Evolutionary conservation across 225 moss, liverwort and hornwort genomes (phyloP).

Genomic region (Pseudoscleropodium purum): DNA sequence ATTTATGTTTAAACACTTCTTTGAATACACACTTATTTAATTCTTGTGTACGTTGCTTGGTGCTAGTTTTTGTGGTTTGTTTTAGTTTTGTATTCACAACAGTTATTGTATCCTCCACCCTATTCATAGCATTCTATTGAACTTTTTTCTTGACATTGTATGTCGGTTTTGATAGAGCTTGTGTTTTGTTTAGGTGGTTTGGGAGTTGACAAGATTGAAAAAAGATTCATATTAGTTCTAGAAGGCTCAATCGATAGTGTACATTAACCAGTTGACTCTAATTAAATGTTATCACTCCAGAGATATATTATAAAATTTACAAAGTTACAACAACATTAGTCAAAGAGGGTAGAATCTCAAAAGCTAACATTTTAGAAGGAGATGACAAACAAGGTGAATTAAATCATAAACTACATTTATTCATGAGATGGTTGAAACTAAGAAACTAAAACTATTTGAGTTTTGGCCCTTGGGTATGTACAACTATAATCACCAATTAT

Average conservation of each 20-base stretch:
- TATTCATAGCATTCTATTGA: not conserved
- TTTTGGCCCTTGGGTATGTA: too few species aligned
- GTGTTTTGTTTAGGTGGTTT: too few species aligned
- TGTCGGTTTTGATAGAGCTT: not conserved
- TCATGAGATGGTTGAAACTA: not conserved
- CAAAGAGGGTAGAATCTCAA: not conserved
- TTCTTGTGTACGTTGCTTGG: too few species aligned
- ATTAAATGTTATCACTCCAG: too few species aligned
- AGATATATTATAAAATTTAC: not conserved
- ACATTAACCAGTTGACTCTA: not conserved
- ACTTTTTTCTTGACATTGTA: not conserved
- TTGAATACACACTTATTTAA: too few species aligned
- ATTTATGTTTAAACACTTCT: too few species aligned
- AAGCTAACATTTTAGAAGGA: not conserved
- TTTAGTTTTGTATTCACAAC: too few species aligned
- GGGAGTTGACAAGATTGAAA: too few species aligned
- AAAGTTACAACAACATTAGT: not conserved
- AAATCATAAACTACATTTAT: not conserved
- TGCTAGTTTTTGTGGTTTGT: too few species aligned
- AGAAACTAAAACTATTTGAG: not conserved
- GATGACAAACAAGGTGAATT: not conserved
- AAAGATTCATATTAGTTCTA: too few species aligned
- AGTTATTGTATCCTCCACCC: not conserved
- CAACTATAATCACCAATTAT: not conserved
- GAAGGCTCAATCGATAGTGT: too few species aligned